Percentiles rank a stretch among this genome's conserved stretches.
phyloP scores from a whole-genome alignment of 169 alveolate species.

The Plasmodium billcollinsi region DNA sequence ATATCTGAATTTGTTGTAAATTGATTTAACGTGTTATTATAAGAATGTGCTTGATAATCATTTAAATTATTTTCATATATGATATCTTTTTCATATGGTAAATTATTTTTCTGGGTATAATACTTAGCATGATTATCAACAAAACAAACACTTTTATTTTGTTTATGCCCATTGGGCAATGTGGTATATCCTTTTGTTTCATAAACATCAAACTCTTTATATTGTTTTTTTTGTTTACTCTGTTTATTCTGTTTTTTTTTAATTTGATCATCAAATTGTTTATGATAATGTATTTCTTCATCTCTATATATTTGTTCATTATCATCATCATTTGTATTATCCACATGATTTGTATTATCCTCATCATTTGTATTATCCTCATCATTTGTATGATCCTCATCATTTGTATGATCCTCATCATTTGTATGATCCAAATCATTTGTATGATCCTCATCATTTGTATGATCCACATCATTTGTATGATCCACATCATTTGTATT shows the following conservation, averaged over 20 bases:
- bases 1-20: background rate
- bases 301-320: background rate
- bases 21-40: background rate
- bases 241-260: too few relatives aligned
- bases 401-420: background rate
- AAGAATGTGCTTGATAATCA: background rate
- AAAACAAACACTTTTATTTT: constrained; percentile 18
- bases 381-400: too few relatives aligned
- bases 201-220: constrained; percentile 2
- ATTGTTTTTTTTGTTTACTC: background rate
- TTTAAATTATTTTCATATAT: background rate
- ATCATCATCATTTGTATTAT: background rate
- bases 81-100: background rate
- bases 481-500: background rate
- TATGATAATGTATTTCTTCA: background rate
- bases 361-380: background rate
- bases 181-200: constrained; percentile 39
- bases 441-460: too few relatives aligned
- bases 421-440: background rate
- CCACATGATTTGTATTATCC: background rate
- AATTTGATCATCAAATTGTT: too few relatives aligned
- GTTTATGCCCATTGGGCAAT: background rate
- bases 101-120: background rate
- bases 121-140: constrained; percentile 3
- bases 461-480: background rate